Evolutionary conservation across 2,329 filamentous ascomycete species (phyloP), one percentile per base, ranked within the genome.

Genomic region (Conoideocrella luteorostrata): DNA sequence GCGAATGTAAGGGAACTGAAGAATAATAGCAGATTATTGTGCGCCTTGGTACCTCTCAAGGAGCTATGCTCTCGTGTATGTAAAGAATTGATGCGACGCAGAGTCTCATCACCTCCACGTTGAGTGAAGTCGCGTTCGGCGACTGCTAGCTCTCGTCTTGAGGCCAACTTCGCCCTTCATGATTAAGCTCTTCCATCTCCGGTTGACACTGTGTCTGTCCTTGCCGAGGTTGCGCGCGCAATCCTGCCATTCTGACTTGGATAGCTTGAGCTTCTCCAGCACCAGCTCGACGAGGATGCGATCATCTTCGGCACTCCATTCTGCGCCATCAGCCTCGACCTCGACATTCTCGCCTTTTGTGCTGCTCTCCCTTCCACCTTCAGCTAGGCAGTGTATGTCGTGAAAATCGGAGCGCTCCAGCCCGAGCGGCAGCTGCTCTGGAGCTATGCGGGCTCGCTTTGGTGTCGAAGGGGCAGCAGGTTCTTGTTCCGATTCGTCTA

Each of bases 271-370:
- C 65, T 84, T 84, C 57, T 82, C 78, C 5, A 84, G 67, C 30
- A 85, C 78, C 15, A 84, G 69, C 61, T 84, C 79, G n/a, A 84
- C 77, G 2, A 85, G 67, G 45, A 82, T 68, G 45, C 78, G 70
- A 58, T 84, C 80, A 48, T 84, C 79, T 50, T 84, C 80, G 2
- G 69, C 67, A 47, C 71, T 80, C 81, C 81, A 84, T 30, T 64
- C 62, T 45, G 69, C 65, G 43, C 66, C 69, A 47, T 74, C 71
- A 2, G 59, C 63, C 41, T 71, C 71, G 22, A 63, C 54, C 24
- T 71, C 67, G 13, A 71, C 59, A 29, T 69, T 66, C 1, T 63
- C 63, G 42, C 64, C 64, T 17, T 52, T 37, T 29, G 41, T 48
- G 45, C 40, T 47, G 34, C 40, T 48, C 33, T 41, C 52, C 39